These are phyloP conservation scores for Globisporangium paroecandrum DNA, from an alignment of 352 stramenopile species.

Conservation along the genomic window DNA sequence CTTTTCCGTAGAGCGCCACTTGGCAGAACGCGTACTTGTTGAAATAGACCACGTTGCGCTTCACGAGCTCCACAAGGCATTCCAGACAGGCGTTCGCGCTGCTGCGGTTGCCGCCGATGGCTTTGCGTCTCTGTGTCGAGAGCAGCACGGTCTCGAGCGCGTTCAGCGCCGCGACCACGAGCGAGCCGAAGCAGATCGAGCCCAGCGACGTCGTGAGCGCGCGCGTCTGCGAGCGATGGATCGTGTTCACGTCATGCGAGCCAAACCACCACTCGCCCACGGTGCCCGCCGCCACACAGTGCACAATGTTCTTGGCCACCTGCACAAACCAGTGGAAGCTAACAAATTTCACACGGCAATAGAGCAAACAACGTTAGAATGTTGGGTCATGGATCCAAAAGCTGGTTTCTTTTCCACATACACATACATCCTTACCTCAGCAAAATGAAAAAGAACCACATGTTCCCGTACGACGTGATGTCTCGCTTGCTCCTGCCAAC, in stretches of 20 bases:
- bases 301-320: constrained; percentile 82
- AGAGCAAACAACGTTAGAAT: neutral
- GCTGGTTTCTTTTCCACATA: neutral
- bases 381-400: neutral
- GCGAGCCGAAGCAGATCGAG: constrained; percentile 82
- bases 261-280: constrained; percentile 88
- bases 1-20: constrained; percentile 82
- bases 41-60: constrained; percentile 76
- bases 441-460: constrained; percentile 82
- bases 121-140: constrained; percentile 62
- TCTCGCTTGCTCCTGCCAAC: constrained; percentile 42
- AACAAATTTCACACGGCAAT: neutral
- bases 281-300: constrained; percentile 74
- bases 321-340: constrained; percentile 87
- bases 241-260: constrained; percentile 63
- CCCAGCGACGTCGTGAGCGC: constrained; percentile 73
- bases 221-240: constrained; percentile 61
- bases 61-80: constrained; percentile 68
- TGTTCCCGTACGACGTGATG: constrained; percentile 59
- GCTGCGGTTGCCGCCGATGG: constrained; percentile 20
- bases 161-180: constrained; percentile 67
- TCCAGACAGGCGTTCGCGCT: constrained; percentile 81
- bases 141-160: constrained; percentile 68
- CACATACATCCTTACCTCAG: constrained; percentile 46
- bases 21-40: constrained; percentile 89